Conservation (phyloP, 306 rosid genomes). For the Rosa multiflora region DNA sequence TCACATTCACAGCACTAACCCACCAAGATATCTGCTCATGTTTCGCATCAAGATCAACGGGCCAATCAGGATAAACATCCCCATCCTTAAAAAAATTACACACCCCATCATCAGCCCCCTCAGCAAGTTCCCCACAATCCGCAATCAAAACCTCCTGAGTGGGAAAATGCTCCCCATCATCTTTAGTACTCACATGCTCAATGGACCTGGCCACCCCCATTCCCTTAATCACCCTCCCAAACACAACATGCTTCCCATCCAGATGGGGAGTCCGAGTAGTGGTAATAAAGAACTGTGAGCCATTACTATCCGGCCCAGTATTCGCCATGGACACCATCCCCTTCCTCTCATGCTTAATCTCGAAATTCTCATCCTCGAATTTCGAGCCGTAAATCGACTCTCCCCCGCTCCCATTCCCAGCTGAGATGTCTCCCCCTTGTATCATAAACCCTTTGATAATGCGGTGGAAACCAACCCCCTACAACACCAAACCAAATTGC, state of each 20-base stretch:
- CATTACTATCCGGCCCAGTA: conserved; percentile 55
- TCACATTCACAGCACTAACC: conserved; percentile 54
- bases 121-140: conserved; percentile 61
- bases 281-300: conserved; percentile 67
- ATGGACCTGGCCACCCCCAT: conserved; percentile 68
- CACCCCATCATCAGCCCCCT: conserved; percentile 63
- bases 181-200: conserved; percentile 45
- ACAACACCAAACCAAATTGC: background rate
- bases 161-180: conserved; percentile 38
- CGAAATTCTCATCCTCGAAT: conserved; percentile 70
- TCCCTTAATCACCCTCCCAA: conserved; percentile 69
- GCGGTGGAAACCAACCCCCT: conserved; percentile 67
- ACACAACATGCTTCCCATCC: conserved; percentile 79
- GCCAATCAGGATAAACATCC: conserved; percentile 73
- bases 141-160: conserved; percentile 43
- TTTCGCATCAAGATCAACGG: conserved; percentile 55
- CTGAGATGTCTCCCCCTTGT: conserved; percentile 79
- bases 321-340: conserved; percentile 78
- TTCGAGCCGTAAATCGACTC: conserved; percentile 68
- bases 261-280: conserved; percentile 57
- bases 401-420: conserved; percentile 67
- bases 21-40: conserved; percentile 68
- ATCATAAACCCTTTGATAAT: conserved; percentile 74
- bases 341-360: conserved; percentile 74
- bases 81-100: conserved; percentile 68